Evolutionary conservation across 2,329 filamentous ascomycete genomes (phyloP), one percentile per base, ranked within the genome.

Genomic region (Phyllosticta capitalensis): DNA sequence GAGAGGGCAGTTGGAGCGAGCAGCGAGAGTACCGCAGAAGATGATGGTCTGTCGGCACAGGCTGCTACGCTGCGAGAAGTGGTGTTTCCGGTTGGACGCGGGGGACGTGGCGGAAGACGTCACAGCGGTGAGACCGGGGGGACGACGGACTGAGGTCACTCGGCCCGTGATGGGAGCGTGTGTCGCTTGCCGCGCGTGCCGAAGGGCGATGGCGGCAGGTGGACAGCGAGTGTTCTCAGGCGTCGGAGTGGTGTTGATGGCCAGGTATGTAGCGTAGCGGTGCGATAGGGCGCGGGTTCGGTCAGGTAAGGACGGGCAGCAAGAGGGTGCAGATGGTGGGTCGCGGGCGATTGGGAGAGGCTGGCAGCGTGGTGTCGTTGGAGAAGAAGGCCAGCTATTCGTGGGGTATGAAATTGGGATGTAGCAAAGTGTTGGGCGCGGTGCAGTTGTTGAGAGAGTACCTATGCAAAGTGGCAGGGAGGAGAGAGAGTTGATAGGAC

Each of bases 391-490:
- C 28, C 50, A 59, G 49, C n/a, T 20, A 48, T 5, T 5, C 19
- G 51, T 17, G 22, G 24, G 45, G 56, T 51, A 50, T 38, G 45
- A 48, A 24, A 45, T 20, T 22, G n/a, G 28, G 50, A 7, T 6
- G 52, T 22, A 19, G 38, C 24, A 58, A 28, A 54, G 56, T 28
- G 56, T 54, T 59, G 52, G 51, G 52, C 30, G 56, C 24, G 56
- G 56, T 38, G 56, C 30, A 54, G 19, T 59, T 54, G 56, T 59
- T 59, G 56, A 58, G 50, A 52, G 56, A n/a, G 56, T 59, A 59
- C 56, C 33, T 58, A 28, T 58, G 56, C n/a, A n/a, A n/a, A n/a
- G 30, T 50, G 52, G 30, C 28, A 20, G 54, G 52, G 24, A 45
- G 38, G 17, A 6, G 38, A 50, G 56, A 12, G 56, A 38, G 50